phyloP scores from a whole-genome alignment of 345 rosid genomes.

The Salix viminalis region DNA sequence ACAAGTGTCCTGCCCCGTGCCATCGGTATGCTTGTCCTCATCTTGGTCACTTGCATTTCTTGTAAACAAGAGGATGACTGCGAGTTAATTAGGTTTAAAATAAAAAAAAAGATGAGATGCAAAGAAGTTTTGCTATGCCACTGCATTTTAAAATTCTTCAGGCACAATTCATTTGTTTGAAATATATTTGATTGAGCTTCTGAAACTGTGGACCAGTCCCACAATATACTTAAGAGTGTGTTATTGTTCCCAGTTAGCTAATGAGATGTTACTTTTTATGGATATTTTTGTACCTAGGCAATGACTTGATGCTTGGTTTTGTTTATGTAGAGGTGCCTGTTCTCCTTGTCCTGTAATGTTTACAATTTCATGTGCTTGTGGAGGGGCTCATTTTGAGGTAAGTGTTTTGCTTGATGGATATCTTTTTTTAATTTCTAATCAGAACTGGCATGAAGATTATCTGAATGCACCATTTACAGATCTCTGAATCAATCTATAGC shows the following conservation, averaged over 20 bases:
- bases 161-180: background rate
- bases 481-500: background rate
- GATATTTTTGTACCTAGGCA: background rate
- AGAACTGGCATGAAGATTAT: background rate
- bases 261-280: background rate
- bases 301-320: slow-evolving; percentile 12
- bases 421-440: background rate
- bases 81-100: background rate
- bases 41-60: background rate
- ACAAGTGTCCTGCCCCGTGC: slow-evolving; percentile 87
- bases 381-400: slow-evolving; percentile 79
- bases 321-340: slow-evolving; percentile 74
- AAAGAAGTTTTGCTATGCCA: background rate
- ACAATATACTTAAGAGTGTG: background rate
- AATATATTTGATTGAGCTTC: background rate
- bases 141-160: background rate
- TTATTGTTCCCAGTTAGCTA: background rate
- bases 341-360: slow-evolving; percentile 96
- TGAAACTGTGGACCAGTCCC: background rate
- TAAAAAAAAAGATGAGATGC: background rate
- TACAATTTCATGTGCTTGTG: slow-evolving; percentile 79
- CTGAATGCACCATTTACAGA: background rate
- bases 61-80: background rate
- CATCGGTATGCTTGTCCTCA: slow-evolving; percentile 53
- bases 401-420: slow-evolving; percentile 21